Evolutionary conservation across 768 basidiomycete species (phyloP).

Genomic region (Suillus weaverae): DNA sequence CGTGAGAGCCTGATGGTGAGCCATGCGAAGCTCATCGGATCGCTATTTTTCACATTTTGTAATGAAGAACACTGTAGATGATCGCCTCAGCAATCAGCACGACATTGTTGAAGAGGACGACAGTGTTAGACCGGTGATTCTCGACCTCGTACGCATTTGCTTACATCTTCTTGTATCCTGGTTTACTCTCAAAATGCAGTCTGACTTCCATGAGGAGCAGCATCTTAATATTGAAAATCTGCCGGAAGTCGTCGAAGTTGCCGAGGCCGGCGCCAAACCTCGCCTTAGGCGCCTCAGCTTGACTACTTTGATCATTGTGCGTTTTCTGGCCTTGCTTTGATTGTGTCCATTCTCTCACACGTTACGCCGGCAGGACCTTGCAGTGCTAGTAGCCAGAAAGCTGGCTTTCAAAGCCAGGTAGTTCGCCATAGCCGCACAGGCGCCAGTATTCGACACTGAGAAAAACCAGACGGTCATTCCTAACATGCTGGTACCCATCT

Average conservation of each 20-base stretch:
- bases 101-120: neutral
- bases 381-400: conserved; percentile 14
- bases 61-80: conserved; percentile 13
- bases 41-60: conserved; percentile 5
- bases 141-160: neutral
- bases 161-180: neutral
- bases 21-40: conserved; percentile 7
- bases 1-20: conserved; percentile 29
- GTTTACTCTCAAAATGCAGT: neutral
- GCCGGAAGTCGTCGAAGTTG: conserved; percentile 11
- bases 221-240: neutral
- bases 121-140: neutral
- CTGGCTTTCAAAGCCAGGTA: neutral
- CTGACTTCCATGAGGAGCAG: conserved; percentile 13
- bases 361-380: conserved; percentile 24
- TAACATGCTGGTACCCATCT: neutral
- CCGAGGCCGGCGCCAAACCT: conserved; percentile 1
- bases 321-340: conserved; percentile 2
- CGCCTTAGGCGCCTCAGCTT: conserved; percentile 17
- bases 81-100: neutral
- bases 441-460: neutral
- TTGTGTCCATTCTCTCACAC: conserved; percentile 3
- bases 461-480: neutral
- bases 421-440: neutral
- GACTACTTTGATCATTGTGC: conserved; percentile 25